These are phyloP conservation scores for Diaporthe vaccinii DNA, from an alignment of 2,329 filamentous ascomycete species.

Conservation along the genomic window DNA sequence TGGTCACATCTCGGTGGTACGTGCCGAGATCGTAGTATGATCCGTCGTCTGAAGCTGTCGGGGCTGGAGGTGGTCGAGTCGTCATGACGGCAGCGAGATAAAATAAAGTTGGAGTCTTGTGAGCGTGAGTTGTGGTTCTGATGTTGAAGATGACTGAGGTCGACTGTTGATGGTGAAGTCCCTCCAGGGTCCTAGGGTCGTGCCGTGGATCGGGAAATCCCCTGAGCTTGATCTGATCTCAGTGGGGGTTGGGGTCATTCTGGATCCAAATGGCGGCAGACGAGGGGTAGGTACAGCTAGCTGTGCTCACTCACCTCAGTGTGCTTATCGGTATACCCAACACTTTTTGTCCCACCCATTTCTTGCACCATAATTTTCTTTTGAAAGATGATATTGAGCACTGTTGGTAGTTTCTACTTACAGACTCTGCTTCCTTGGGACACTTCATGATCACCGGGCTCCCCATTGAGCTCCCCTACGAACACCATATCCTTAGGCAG, in stretches of 20 bases:
- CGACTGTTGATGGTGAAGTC: background rate
- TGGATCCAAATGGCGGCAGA: background rate
- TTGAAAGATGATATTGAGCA: background rate
- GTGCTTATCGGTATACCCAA: background rate
- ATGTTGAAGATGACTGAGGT: background rate
- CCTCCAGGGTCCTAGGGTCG: background rate
- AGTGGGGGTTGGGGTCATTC: conserved; percentile 18
- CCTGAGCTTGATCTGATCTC: background rate
- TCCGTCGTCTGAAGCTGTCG: conserved; percentile 39
- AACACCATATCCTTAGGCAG: background rate
- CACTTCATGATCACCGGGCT: background rate
- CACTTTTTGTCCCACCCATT: background rate
- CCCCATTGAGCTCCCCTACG: background rate
- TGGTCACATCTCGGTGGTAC: conserved; percentile 68
- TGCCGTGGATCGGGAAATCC: background rate
- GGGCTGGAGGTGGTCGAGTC: conserved; percentile 25
- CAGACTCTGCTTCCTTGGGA: background rate
- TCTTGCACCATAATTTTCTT: too few relatives aligned
- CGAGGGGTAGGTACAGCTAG: background rate
- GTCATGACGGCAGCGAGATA: background rate
- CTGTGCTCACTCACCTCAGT: background rate
- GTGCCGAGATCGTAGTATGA: conserved; percentile 74
- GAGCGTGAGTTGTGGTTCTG: background rate
- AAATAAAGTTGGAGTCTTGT: background rate
- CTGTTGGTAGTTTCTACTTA: background rate